Percentiles rank a stretch among this genome's conserved stretches.
phyloP scores from a whole-genome alignment of 2,329 filamentous ascomycete species.

The Biscogniauxia mediterranea region DNA sequence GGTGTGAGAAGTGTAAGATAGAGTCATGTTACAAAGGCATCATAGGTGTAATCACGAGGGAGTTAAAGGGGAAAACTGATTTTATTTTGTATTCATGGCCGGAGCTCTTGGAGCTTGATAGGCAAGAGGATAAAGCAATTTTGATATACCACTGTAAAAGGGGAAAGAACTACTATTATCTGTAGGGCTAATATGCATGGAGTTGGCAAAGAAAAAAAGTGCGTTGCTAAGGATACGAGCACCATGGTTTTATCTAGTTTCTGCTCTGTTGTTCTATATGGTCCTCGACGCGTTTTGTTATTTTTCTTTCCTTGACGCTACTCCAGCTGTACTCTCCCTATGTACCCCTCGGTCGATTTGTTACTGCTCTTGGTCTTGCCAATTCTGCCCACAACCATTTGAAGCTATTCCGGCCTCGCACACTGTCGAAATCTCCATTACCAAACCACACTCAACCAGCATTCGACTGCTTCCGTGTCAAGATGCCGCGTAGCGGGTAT shows the following conservation, averaged over 20 bases:
- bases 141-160: background rate
- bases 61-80: background rate
- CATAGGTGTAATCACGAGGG: slow-evolving; percentile 3
- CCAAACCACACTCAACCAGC: background rate
- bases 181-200: background rate
- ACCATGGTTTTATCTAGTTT: background rate
- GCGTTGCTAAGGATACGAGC: background rate
- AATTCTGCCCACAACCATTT: background rate
- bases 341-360: background rate
- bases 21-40: background rate
- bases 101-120: background rate
- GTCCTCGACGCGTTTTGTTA: background rate
- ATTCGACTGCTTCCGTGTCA: background rate
- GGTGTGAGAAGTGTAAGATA: background rate
- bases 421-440: background rate
- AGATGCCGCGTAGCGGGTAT: background rate
- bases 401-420: background rate
- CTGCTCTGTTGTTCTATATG: background rate
- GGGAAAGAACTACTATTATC: background rate
- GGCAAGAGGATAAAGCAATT: background rate
- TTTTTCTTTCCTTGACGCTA: background rate
- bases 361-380: background rate
- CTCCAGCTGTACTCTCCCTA: background rate
- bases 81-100: background rate
- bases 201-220: background rate